Conservation (phyloP, 805 yeast species). For the Monosporozyma servazzii region DNA sequence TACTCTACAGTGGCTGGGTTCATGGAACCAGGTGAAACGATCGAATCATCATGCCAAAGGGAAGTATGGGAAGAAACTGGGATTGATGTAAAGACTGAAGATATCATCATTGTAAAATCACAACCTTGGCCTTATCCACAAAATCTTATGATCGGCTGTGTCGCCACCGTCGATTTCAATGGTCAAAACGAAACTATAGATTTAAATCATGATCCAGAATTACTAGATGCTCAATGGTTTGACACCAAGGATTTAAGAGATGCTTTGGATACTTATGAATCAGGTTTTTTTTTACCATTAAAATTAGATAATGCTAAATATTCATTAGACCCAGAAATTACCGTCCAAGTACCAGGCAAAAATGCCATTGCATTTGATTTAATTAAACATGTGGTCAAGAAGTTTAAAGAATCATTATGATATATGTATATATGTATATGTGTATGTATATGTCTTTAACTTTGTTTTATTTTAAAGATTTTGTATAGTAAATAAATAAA, state of each 20-base stretch:
- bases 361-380: slow-evolving; percentile 26
- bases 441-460: background rate
- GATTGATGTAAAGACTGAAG: slow-evolving; percentile 41
- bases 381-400: slow-evolving; percentile 10
- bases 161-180: slow-evolving; percentile 66
- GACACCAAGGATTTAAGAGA: slow-evolving; percentile 42
- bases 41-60: slow-evolving; percentile 78
- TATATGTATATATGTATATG: background rate
- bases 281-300: slow-evolving; percentile 16
- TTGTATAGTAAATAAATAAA: too few species aligned
- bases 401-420: background rate
- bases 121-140: slow-evolving; percentile 99
- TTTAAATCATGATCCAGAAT: slow-evolving; percentile 77
- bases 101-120: slow-evolving; percentile 54
- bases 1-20: slow-evolving; percentile 91
- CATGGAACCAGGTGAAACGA: slow-evolving; percentile 89
- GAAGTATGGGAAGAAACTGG: slow-evolving; percentile 98
- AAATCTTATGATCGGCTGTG: slow-evolving; percentile 86
- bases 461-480: too few species aligned
- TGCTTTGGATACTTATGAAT: slow-evolving; percentile 26
- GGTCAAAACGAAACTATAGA: slow-evolving; percentile 56
- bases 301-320: slow-evolving; percentile 11
- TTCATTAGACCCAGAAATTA: background rate
- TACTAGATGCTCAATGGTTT: slow-evolving; percentile 83
- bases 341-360: slow-evolving; percentile 22